Percentiles rank a stretch among this genome's conserved stretches.
Conservation (phyloP, 768 basidiomycete genomes). For the Agrocybe praecox region DNA sequence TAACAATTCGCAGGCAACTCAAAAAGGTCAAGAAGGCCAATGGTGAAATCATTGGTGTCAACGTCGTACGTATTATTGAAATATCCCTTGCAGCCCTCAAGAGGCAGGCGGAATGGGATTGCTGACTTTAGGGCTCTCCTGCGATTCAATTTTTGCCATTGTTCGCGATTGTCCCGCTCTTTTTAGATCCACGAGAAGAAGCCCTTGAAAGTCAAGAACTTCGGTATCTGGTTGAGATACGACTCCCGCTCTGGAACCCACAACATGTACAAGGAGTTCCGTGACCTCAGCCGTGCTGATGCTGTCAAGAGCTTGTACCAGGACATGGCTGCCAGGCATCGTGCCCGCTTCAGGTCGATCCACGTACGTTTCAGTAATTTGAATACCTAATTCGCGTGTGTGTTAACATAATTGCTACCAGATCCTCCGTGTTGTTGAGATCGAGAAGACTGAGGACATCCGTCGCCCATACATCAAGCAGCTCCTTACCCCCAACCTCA, state of each 20-base stretch:
- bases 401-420: constrained; percentile 27
- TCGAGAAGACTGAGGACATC: constrained; percentile 88
- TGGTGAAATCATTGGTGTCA: constrained; percentile 98
- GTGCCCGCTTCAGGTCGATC: constrained; percentile 98
- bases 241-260: constrained; percentile 99
- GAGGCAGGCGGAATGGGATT: constrained; percentile 82
- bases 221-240: constrained; percentile 99
- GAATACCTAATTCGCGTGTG: not conserved
- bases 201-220: constrained; percentile 99
- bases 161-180: constrained; percentile 23
- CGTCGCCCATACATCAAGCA: constrained; percentile 99
- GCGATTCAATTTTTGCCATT: constrained; percentile 26
- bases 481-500: constrained; percentile 85
- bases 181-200: constrained; percentile 95
- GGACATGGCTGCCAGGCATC: constrained; percentile 99
- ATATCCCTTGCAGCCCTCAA: constrained; percentile 77
- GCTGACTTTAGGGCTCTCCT: constrained; percentile 40
- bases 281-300: constrained; percentile 91
- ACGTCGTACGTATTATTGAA: constrained; percentile 83
- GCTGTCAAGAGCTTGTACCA: constrained; percentile 98
- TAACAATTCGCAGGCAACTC: constrained; percentile 62
- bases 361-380: constrained; percentile 61
- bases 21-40: constrained; percentile 99
- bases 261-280: constrained; percentile 99
- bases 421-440: constrained; percentile 98